Evolutionary conservation across 495 filamentous ascomycete genomes (phyloP), one percentile per base, ranked within the genome.

Genomic region (Penicillium tannophilum): DNA sequence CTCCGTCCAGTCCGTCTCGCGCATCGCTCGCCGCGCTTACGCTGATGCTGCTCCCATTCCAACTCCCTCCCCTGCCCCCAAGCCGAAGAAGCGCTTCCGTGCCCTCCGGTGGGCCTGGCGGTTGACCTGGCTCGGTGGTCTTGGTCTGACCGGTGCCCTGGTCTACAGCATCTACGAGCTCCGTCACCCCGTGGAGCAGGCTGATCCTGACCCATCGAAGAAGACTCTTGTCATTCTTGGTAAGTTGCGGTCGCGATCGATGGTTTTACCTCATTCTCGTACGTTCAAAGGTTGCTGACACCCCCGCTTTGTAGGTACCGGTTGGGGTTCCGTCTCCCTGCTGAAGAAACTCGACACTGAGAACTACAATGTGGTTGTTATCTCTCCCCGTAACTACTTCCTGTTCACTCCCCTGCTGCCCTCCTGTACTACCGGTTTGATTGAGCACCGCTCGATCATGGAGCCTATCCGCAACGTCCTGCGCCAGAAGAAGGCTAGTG

Each of bases 401-500:
- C 89, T 99, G 57, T 99, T 98, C 84, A 99, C 95, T 17, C 94
- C 94, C 43, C 85, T 99, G 46, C 84, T 99, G 43, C 94, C 94
- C 52, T 96, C 92, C 71, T 98, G 95, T 77, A 97, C 94, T 24
- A 97, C 91, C 52, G 94, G 95, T 72, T 88, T 90, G 63, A 93
- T 99, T 69, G 95, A 99, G 80, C 95, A 97, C 80, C 91, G 95
- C 69, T 96, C 92, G 61, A 98, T 99, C 74, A 98, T 99, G 93
- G 94, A 99, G 81, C 94, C 94, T 28, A 85, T 99, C 60, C 89
- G 94, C 60, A 94, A 93, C 72, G 94, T 99, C 72, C 80, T 95
- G 35, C 88, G 93, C 62, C 89, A 92, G 74, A 97, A 97, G 84
- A 89, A 90, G 73, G 89, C 89, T 49, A 81, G 86, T 49, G 94